phyloP scores from a whole-genome alignment of 2,329 filamentous ascomycete species.

The Balansia obtecta region DNA sequence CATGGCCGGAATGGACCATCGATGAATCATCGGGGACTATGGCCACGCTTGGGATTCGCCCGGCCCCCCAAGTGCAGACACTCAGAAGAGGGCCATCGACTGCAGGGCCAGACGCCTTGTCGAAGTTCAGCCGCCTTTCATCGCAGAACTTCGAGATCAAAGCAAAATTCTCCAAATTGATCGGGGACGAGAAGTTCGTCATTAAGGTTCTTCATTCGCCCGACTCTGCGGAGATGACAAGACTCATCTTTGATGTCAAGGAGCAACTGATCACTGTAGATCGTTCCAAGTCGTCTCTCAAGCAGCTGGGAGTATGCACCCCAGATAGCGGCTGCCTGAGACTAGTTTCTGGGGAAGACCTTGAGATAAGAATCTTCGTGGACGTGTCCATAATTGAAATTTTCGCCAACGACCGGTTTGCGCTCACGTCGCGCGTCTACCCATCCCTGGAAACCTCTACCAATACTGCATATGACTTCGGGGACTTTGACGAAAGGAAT shows the following conservation, averaged over 20 bases:
- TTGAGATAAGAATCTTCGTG: slow-evolving; percentile 10
- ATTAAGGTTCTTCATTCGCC: slow-evolving; percentile 5
- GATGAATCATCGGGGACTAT: slow-evolving; percentile 6
- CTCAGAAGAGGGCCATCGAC: slow-evolving; percentile 1
- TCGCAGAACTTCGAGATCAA: slow-evolving; percentile 6
- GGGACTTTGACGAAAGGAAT: slow-evolving; percentile 1
- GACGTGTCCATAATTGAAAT: slow-evolving; percentile 13
- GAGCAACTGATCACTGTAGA: slow-evolving; percentile 10
- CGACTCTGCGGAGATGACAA: slow-evolving; percentile 7
- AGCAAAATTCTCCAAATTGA: slow-evolving; percentile 3
- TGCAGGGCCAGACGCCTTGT: background rate
- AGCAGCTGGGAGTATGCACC: slow-evolving; percentile 1
- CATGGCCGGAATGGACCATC: slow-evolving; percentile 7
- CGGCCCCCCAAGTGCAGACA: slow-evolving; percentile 6
- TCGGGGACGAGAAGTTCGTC: slow-evolving; percentile 4
- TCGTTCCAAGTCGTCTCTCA: slow-evolving; percentile 9
- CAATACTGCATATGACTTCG: background rate
- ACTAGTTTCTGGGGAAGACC: slow-evolving; percentile 10
- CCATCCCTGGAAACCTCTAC: slow-evolving; percentile 7
- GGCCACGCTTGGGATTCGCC: slow-evolving; percentile 9
- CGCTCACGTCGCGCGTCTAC: slow-evolving; percentile 12
- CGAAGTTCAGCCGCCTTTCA: background rate
- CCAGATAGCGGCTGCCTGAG: slow-evolving; percentile 3
- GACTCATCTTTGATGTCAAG: slow-evolving; percentile 8
- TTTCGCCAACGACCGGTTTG: slow-evolving; percentile 12